These are phyloP conservation scores for Calvatia gigantea DNA, from an alignment of 768 basidiomycete species.

Conservation along the genomic window DNA sequence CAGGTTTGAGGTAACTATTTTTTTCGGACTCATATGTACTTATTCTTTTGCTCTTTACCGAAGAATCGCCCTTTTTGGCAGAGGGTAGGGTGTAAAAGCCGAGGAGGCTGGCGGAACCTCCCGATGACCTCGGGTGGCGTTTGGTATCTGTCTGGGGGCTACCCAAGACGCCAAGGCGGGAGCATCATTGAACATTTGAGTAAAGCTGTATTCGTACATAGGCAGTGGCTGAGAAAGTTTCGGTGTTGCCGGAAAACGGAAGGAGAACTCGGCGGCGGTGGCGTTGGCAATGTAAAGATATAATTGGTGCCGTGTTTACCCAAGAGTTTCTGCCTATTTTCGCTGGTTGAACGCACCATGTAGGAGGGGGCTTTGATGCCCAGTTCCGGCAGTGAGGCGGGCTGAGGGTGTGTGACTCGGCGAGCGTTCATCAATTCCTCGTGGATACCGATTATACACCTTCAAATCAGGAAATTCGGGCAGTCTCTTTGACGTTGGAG, in stretches of 20 bases:
- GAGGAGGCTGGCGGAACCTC: background rate
- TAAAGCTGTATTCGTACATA: background rate
- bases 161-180: too few relatives aligned
- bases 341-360: background rate
- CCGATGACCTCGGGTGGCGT: background rate
- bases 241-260: constrained; percentile 1
- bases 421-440: background rate
- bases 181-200: background rate
- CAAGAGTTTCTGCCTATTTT: background rate
- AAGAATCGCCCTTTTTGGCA: too few relatives aligned
- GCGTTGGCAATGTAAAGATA: constrained; percentile 1
- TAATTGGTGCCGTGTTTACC: background rate
- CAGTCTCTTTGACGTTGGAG: background rate
- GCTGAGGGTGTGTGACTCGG: background rate
- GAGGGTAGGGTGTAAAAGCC: background rate
- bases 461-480: background rate
- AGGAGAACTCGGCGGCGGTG: constrained; percentile 1
- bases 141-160: background rate
- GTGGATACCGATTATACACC: background rate
- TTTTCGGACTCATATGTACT: too few relatives aligned
- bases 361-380: background rate
- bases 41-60: too few relatives aligned
- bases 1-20: too few relatives aligned
- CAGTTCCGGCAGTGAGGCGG: background rate
- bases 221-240: background rate